phyloP scores from a whole-genome alignment of 1,284 basidiomycete species.

The Amylostereum chailletii region DNA sequence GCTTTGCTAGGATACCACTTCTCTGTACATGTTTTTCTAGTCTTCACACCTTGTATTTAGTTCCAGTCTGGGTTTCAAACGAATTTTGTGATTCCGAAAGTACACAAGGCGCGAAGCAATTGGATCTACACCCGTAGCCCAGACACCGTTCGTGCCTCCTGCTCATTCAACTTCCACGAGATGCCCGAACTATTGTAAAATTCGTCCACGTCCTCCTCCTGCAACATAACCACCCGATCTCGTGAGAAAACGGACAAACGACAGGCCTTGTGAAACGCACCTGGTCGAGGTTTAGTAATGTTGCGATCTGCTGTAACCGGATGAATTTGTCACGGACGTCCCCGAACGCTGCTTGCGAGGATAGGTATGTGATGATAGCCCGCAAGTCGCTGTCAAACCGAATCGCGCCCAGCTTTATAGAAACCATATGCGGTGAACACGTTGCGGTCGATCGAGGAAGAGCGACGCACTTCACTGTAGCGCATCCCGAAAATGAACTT shows the following conservation, averaged over 20 bases:
- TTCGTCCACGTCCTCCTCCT: slow-evolving; percentile 89
- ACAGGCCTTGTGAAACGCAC: slow-evolving; percentile 34
- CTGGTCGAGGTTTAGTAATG: slow-evolving; percentile 82
- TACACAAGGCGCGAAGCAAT: background rate
- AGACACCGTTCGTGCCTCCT: slow-evolving; percentile 70
- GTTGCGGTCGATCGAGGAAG: background rate
- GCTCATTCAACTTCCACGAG: slow-evolving; percentile 73
- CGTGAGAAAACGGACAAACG: slow-evolving; percentile 3
- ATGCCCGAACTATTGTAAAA: slow-evolving; percentile 92
- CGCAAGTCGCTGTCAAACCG: slow-evolving; percentile 93
- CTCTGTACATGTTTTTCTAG: background rate
- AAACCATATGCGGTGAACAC: slow-evolving; percentile 2
- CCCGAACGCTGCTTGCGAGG: slow-evolving; percentile 79
- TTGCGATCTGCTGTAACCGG: slow-evolving; percentile 89
- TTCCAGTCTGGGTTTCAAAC: too few species aligned
- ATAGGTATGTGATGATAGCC: slow-evolving; percentile 75
- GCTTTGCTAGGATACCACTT: background rate
- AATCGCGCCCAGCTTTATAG: slow-evolving; percentile 81
- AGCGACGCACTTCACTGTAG: slow-evolving; percentile 72
- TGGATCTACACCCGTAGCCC: slow-evolving; percentile 43
- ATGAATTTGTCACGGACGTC: slow-evolving; percentile 88
- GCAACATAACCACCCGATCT: slow-evolving; percentile 3
- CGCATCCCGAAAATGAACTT: slow-evolving; percentile 73
- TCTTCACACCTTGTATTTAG: background rate
- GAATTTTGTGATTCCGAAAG: background rate